A percentile compares a stretch with the other conserved stretches of the same genome.
Evolutionary conservation across 257 asterid species (phyloP).

Genomic region (Hygrophila difformis): DNA sequence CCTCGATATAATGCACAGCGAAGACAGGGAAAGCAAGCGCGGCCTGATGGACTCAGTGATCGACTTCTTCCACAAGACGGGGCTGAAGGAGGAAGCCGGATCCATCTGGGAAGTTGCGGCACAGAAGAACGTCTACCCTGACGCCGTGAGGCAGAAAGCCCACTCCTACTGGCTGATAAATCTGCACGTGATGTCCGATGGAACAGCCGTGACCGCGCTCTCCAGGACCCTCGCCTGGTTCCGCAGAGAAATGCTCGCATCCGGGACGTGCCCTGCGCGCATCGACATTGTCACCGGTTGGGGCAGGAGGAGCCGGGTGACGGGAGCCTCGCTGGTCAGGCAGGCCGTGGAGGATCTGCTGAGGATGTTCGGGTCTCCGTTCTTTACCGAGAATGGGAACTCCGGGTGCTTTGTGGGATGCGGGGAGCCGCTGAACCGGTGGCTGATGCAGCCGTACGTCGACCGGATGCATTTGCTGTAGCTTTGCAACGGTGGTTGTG

Average conservation of each 20-base stretch:
- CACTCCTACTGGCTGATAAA: constrained; percentile 83
- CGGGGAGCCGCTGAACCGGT: constrained; percentile 73
- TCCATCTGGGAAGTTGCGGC: constrained; percentile 96
- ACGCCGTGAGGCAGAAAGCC: constrained; percentile 73
- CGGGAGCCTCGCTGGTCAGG: constrained; percentile 79
- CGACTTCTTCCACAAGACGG: constrained; percentile 83
- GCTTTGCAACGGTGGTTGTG: no score
- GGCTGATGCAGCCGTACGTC: constrained; percentile 75
- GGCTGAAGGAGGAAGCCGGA: constrained; percentile 93
- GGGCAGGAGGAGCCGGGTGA: constrained; percentile 91
- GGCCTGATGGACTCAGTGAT: constrained; percentile 87
- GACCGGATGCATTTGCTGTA: constrained; percentile 95
- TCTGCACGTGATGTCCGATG: constrained; percentile 92
- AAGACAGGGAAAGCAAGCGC: constrained; percentile 92
- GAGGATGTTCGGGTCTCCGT: constrained; percentile 57
- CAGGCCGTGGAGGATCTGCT: constrained; percentile 73
- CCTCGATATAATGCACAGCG: constrained; percentile 89
- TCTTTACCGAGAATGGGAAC: constrained; percentile 61
- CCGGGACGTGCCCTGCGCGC: constrained; percentile 58
- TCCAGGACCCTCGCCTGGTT: constrained; percentile 91
- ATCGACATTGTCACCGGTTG: constrained; percentile 92
- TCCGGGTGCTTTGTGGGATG: constrained; percentile 89
- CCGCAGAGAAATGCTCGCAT: constrained; percentile 57
- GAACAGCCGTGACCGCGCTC: constrained; percentile 88
- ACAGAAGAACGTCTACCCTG: constrained; percentile 74